phyloP scores from a whole-genome alignment of 352 stramenopile species.

The Elongisporangium undulatum region DNA sequence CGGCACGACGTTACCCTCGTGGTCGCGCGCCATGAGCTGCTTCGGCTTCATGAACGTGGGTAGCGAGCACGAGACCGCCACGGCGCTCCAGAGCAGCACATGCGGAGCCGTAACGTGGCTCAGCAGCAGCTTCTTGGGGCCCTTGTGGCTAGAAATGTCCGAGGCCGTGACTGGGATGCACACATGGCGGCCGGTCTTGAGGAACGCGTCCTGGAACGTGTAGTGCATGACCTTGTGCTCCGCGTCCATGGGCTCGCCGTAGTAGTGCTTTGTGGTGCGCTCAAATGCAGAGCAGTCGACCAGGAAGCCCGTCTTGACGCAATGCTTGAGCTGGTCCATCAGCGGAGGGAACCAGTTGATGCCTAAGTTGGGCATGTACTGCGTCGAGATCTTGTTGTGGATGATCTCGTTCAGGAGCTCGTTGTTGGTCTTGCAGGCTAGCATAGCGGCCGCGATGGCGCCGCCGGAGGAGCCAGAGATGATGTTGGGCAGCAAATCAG shows the following conservation, averaged over 20 bases:
- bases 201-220: constrained; percentile 94
- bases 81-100: constrained; percentile 89
- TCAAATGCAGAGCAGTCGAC: constrained; percentile 80
- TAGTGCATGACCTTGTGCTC: constrained; percentile 54
- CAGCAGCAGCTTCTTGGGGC: constrained; percentile 79
- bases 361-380: constrained; percentile 31
- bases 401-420: constrained; percentile 62
- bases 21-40: constrained; percentile 74
- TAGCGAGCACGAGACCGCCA: constrained; percentile 89
- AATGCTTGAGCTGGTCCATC: constrained; percentile 85
- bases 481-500: constrained; percentile 86
- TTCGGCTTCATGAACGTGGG: constrained; percentile 91
- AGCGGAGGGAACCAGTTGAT: constrained; percentile 81
- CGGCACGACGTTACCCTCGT: constrained; percentile 82
- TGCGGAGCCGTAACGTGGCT: constrained; percentile 93
- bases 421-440: constrained; percentile 81
- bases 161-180: constrained; percentile 93
- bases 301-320: constrained; percentile 86
- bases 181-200: constrained; percentile 89
- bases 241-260: constrained; percentile 54
- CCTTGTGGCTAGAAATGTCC: constrained; percentile 82
- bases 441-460: constrained; percentile 83
- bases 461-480: constrained; percentile 92
- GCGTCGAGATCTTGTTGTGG: constrained; percentile 51
- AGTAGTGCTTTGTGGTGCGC: constrained; percentile 92